Percentiles rank a stretch among this genome's conserved stretches.
These are phyloP conservation scores for Pyrus betulifolia DNA, from an alignment of 306 rosid species.

Conservation along the genomic window DNA sequence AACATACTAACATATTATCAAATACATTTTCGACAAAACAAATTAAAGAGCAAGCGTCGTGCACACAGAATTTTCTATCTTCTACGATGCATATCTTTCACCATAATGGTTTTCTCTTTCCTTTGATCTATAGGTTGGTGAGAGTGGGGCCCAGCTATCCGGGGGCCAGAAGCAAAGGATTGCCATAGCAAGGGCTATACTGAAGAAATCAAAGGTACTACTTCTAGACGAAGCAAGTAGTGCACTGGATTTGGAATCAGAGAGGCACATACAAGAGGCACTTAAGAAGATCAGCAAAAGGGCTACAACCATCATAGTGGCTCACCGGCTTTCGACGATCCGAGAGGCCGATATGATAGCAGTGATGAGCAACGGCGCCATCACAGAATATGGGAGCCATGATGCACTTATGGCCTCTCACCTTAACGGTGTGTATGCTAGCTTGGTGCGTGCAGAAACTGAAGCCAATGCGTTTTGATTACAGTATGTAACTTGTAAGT, in stretches of 20 bases:
- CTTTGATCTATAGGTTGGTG: conserved; percentile 46
- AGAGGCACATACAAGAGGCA: conserved; percentile 67
- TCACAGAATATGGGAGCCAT: conserved; percentile 72
- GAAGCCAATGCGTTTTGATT: conserved; percentile 57
- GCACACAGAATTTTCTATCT: background rate
- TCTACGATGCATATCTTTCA: background rate
- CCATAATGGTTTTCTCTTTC: background rate
- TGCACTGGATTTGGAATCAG: conserved; percentile 81
- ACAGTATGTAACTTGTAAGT: background rate
- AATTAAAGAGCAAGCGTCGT: too few relatives aligned
- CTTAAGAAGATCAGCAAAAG: conserved; percentile 36
- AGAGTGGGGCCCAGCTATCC: conserved; percentile 73
- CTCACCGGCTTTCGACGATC: conserved; percentile 70
- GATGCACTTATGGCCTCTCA: conserved; percentile 49
- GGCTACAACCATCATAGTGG: conserved; percentile 72
- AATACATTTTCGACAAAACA: background rate
- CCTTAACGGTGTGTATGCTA: conserved; percentile 58
- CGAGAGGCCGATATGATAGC: conserved; percentile 65
- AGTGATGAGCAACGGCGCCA: conserved; percentile 61
- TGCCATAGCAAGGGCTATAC: conserved; percentile 77
- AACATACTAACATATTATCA: background rate
- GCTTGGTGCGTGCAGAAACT: conserved; percentile 60
- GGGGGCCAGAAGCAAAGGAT: conserved; percentile 90
- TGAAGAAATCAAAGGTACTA: conserved; percentile 65
- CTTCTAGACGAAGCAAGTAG: conserved; percentile 94